phyloP scores from a whole-genome alignment of 2,329 filamentous ascomycete genomes.

The Penicillium fuscoglaucum region DNA sequence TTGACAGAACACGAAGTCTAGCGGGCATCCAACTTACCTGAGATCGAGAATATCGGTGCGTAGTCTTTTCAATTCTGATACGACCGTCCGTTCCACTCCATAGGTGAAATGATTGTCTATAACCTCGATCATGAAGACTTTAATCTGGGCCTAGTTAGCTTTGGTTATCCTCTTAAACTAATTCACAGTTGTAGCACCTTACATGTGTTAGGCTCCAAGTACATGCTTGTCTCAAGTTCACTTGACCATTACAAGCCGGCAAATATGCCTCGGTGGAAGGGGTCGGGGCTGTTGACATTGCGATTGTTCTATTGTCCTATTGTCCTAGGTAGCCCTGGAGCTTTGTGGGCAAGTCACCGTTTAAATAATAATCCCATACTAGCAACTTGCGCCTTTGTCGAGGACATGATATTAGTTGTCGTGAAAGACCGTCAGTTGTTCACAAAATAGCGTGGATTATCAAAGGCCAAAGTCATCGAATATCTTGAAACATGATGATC shows the following conservation, averaged over 20 bases:
- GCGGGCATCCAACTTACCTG: neutral
- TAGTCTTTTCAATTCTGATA: neutral
- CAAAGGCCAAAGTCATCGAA: neutral
- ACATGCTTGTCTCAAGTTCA: neutral
- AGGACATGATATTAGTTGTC: neutral
- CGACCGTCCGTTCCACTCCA: neutral
- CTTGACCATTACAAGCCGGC: neutral
- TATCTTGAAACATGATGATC: neutral
- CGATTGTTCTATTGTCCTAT: neutral
- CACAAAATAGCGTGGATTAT: neutral
- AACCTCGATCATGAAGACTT: neutral
- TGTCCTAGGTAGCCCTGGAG: neutral
- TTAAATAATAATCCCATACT: neutral
- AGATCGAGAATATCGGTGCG: neutral
- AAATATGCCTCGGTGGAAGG: neutral
- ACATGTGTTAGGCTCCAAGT: neutral
- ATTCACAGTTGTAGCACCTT: neutral
- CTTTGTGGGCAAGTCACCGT: neutral
- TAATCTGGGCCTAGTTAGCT: neutral
- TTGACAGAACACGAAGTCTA: neutral
- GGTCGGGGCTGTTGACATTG: neutral
- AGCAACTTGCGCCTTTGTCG: neutral
- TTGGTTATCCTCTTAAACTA: neutral
- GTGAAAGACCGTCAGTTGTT: neutral
- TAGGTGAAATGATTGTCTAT: neutral